These are phyloP conservation scores for Fusarium udum DNA, from an alignment of 2,329 filamentous ascomycete genomes.

Conservation along the genomic window DNA sequence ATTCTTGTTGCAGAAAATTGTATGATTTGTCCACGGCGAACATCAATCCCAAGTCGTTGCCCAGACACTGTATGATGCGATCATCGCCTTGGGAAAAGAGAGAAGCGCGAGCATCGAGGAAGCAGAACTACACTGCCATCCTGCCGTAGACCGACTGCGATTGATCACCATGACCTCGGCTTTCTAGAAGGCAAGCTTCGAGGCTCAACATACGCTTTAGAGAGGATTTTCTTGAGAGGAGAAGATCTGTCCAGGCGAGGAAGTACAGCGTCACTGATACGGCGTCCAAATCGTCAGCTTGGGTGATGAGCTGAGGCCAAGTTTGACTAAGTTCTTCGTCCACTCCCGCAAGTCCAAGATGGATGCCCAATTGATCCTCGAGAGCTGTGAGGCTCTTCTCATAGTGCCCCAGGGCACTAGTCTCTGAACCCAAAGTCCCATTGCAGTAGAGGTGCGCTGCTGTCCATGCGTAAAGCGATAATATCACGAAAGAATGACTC, in stretches of 20 bases:
- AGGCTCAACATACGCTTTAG: accelerated
- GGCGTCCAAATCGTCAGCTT: not conserved
- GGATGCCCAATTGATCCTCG: not conserved
- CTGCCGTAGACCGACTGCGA: not conserved
- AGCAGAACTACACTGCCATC: not conserved
- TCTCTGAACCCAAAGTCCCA: accelerated
- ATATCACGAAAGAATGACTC: not conserved
- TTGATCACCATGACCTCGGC: not conserved
- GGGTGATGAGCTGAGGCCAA: not conserved
- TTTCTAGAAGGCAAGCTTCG: accelerated
- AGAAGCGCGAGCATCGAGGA: not conserved
- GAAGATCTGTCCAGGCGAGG: not conserved
- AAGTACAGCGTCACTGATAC: not conserved
- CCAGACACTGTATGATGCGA: not conserved
- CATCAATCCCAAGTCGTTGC: not conserved
- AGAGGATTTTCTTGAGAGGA: not conserved
- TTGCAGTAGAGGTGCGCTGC: not conserved
- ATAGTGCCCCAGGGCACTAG: not conserved
- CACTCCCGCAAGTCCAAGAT: accelerated
- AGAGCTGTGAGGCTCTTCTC: not conserved
- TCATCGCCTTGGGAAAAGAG: not conserved
- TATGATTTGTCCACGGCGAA: not conserved
- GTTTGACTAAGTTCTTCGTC: accelerated
- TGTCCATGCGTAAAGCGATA: not conserved
- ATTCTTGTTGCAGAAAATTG: not conserved